A percentile compares a stretch with the other conserved stretches of the same genome.
Conservation (phyloP, 768 basidiomycete species). For the Mycena sanguinolenta region DNA sequence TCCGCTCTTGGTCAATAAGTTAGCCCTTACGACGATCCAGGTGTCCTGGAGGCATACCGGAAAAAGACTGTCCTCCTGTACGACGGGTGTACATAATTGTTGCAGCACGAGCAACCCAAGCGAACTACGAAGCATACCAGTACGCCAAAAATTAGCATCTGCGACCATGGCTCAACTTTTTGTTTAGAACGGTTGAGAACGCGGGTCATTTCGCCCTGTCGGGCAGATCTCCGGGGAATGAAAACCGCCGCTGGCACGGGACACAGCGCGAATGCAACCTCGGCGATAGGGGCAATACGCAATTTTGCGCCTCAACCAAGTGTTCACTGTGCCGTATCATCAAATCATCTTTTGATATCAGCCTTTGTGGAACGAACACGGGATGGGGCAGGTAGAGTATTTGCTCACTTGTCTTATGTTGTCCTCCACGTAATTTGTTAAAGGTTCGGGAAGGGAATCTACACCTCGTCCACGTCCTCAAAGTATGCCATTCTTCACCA, state of each 20-base stretch:
- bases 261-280: no score
- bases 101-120: slow-evolving; percentile 59
- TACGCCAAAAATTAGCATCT: no score
- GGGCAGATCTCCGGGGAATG: slow-evolving; percentile 71
- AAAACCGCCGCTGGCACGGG: no score
- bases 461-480: no score
- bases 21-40: slow-evolving; percentile 3
- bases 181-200: slow-evolving; percentile 67
- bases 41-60: slow-evolving; percentile 74
- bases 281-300: no score
- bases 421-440: slow-evolving; percentile 4
- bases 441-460: slow-evolving; percentile 81
- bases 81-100: slow-evolving; percentile 76
- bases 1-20: not conserved
- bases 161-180: slow-evolving; percentile 14
- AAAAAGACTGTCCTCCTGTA: slow-evolving; percentile 69
- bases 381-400: slow-evolving; percentile 72
- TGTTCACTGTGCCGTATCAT: slow-evolving; percentile 77
- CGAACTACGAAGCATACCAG: slow-evolving; percentile 74
- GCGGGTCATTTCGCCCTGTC: slow-evolving; percentile 68
- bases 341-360: slow-evolving; percentile 73
- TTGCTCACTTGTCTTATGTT: not conserved
- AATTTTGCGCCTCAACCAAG: no score
- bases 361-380: slow-evolving; percentile 76
- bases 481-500: slow-evolving; percentile 57